Evolutionary conservation across 495 filamentous ascomycete genomes (phyloP).

Genomic region (Xylaria nigripes): DNA sequence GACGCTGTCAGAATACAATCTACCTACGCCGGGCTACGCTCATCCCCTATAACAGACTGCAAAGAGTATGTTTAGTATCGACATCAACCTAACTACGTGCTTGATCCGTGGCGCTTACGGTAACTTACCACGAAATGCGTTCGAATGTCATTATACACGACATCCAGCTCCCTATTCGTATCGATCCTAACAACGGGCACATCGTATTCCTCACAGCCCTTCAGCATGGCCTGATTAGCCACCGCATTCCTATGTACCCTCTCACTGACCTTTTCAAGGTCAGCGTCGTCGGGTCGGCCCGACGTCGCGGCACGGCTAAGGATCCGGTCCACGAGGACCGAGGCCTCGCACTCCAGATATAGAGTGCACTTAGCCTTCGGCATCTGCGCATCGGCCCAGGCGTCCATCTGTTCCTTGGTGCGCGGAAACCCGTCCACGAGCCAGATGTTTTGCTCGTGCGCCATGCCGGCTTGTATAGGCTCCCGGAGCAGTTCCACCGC

Average conservation of each 20-base stretch:
- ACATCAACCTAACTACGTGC: conserved; percentile 1
- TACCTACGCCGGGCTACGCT: not conserved
- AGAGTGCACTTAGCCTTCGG: conserved; percentile 3
- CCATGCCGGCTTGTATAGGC: conserved; percentile 7
- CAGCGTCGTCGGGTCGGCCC: conserved; percentile 9
- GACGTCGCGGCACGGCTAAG: conserved; percentile 5
- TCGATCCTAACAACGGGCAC: conserved; percentile 6
- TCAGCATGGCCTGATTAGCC: conserved; percentile 10
- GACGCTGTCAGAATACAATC: no score
- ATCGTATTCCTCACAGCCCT: conserved; percentile 6
- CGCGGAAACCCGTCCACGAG: conserved; percentile 16
- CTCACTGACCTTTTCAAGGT: not conserved
- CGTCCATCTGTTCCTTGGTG: conserved; percentile 4
- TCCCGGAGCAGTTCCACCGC: conserved; percentile 8
- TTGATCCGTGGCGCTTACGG: not conserved
- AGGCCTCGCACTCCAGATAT: conserved; percentile 8
- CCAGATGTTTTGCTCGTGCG: conserved; percentile 8
- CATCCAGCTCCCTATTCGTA: conserved; percentile 5
- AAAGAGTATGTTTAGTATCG: not conserved
- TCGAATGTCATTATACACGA: conserved; percentile 2
- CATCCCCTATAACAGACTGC: conserved; percentile 1
- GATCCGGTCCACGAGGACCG: conserved; percentile 7
- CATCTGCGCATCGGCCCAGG: conserved; percentile 3
- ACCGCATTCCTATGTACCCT: conserved; percentile 3
- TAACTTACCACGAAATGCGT: not conserved